phyloP scores from a whole-genome alignment of 345 rosid species.

The Laguncularia racemosa region DNA sequence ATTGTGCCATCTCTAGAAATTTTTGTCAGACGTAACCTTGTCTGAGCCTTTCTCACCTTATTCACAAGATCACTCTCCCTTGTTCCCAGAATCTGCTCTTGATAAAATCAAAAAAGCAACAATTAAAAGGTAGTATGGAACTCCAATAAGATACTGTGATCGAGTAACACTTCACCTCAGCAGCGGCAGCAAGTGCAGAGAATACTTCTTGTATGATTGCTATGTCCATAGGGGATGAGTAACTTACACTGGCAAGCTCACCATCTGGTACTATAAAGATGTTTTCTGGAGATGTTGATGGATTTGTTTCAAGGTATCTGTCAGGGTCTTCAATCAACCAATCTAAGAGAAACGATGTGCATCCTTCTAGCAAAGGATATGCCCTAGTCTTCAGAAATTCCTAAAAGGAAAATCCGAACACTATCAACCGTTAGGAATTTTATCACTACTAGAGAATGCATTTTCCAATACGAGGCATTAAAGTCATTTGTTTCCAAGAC shows the following conservation, averaged over 20 bases:
- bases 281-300: constrained; percentile 97
- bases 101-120: not conserved
- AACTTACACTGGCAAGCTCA: constrained; percentile 75
- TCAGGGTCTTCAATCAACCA: constrained; percentile 83
- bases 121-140: not conserved
- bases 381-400: constrained; percentile 71
- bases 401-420: constrained; percentile 24
- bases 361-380: constrained; percentile 85
- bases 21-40: constrained; percentile 63
- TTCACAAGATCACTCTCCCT: constrained; percentile 41
- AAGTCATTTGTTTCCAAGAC: too few species aligned
- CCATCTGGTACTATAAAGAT: constrained; percentile 73
- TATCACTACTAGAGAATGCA: too few species aligned
- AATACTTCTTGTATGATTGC: constrained; percentile 75
- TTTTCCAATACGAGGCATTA: too few species aligned
- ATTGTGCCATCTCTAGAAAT: constrained; percentile 76
- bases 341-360: constrained; percentile 64
- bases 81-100: constrained; percentile 53
- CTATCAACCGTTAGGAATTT: not conserved
- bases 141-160: too few species aligned
- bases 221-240: constrained; percentile 95
- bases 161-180: constrained; percentile 49
- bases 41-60: constrained; percentile 49
- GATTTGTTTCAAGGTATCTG: constrained; percentile 78
- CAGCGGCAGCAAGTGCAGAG: constrained; percentile 55